Conservation (phyloP, 345 rosid genomes). For the Mangifera indica region DNA sequence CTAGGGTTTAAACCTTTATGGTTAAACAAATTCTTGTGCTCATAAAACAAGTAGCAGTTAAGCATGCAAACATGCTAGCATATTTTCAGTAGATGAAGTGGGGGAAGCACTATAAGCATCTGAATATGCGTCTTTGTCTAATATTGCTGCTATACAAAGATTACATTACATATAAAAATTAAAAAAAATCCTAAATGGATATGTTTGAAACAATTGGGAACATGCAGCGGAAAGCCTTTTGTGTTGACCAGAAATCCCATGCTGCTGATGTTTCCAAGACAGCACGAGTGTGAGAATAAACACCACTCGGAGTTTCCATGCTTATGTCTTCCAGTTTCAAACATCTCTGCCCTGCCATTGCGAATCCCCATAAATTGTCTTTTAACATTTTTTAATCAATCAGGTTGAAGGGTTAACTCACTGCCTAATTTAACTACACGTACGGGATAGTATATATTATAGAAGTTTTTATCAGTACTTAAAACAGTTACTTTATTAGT, state of each 20-base stretch:
- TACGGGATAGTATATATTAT: too few relatives aligned
- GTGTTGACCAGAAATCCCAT: constrained; percentile 27
- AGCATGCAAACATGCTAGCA: constrained; percentile 26
- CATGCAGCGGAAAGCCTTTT: constrained; percentile 10
- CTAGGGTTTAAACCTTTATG: constrained; percentile 7
- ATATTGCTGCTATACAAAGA: not conserved
- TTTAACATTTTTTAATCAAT: not conserved
- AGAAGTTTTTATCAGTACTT: too few relatives aligned
- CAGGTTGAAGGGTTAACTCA: too few relatives aligned
- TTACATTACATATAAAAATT: not conserved
- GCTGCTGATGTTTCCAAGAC: constrained; percentile 39
- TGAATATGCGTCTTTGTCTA: constrained; percentile 25
- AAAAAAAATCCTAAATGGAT: too few relatives aligned
- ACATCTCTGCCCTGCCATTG: constrained; percentile 32
- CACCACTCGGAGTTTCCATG: constrained; percentile 39
- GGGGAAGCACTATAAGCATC: constrained; percentile 40
- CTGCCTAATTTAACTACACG: too few relatives aligned
- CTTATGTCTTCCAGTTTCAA: constrained; percentile 30
- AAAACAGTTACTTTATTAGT: too few relatives aligned
- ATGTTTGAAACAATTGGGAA: not conserved
- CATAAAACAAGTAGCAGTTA: constrained; percentile 21
- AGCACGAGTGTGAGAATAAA: constrained; percentile 39
- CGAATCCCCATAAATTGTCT: constrained; percentile 30
- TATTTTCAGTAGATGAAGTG: constrained; percentile 30
- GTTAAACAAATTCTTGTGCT: constrained; percentile 9